Evolutionary conservation across 2,329 filamentous ascomycete species (phyloP).

Genomic region (Eurotiales sp.): DNA sequence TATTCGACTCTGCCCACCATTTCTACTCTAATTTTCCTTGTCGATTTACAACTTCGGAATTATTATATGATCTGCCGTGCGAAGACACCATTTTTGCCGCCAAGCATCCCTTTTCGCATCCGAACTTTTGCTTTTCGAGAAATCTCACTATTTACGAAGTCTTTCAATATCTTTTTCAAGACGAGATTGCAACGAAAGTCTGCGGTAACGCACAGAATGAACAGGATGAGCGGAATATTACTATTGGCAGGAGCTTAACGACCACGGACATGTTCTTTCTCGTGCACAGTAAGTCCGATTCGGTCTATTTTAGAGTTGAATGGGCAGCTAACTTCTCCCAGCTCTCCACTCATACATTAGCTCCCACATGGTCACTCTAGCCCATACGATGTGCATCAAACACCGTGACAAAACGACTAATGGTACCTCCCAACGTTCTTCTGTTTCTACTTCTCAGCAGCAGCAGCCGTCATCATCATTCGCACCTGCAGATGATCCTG

Average conservation of each 20-base stretch:
- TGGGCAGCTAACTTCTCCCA: constrained; percentile 15
- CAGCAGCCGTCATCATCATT: no score
- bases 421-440: no score
- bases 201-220: not conserved
- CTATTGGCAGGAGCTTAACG: constrained; percentile 24
- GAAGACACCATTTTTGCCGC: constrained; percentile 38
- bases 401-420: no score
- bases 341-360: constrained; percentile 41
- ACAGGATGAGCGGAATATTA: not conserved
- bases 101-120: constrained; percentile 40
- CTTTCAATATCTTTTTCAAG: constrained; percentile 38
- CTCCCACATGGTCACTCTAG: constrained; percentile 36
- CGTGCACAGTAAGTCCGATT: constrained; percentile 42
- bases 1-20: constrained; percentile 43
- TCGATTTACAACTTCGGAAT: constrained; percentile 37
- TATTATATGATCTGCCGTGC: constrained; percentile 44
- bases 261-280: constrained; percentile 41
- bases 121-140: constrained; percentile 35
- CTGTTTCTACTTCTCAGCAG: no score
- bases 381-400: constrained; percentile 24
- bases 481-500: constrained; percentile 30
- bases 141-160: constrained; percentile 35
- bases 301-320: not conserved
- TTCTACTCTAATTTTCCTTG: constrained; percentile 46
- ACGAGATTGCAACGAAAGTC: constrained; percentile 16